Evolutionary conservation across 257 asterid species (phyloP), one percentile per base, ranked within the genome.

Genomic region (Solanum bulbocastanum): DNA sequence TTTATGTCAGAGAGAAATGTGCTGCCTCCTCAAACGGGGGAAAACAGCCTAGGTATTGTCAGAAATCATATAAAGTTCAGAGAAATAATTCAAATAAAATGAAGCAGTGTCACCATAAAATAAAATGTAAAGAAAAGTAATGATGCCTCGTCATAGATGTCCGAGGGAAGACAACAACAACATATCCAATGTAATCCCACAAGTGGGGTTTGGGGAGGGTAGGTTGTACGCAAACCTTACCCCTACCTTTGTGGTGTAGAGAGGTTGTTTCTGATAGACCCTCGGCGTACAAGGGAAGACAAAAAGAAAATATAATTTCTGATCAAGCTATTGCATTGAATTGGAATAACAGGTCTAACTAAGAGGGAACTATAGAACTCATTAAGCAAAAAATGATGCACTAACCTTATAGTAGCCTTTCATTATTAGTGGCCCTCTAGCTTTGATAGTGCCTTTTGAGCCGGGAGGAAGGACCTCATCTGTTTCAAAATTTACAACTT

Each of bases 371-470:
- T 10, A 18, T 4, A 82, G 32, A 49, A 49, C 40, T 82, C 85
- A 49, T 49, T 82, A 81, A 44, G 0, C 9, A 16, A 37, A 81
- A 81, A 30, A 5, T 5, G 8, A 49, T 42, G 46, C 37, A 20
- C 27, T 13, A 87, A 96, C 99, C 98, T 95, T 95, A 91, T 94
- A 96, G 87, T 96, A 96, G 79, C 98, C 98, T 87, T 92, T 94
- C 99, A 97, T 97, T 86, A 97, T 93, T 92, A 89, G 98, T 74
- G 98, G 99, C 22, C 99, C 99, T 91, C 93, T 93, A 89, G 87
- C 95, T 93, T 97, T 93, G 90, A 97, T 93, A 37, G 94, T 92
- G 91, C 99, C 99, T 88, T 91, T 95, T 4, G 93, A 93, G 87
- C 98, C 98, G 22, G 88, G 18, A 33, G 97, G 94, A 87, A 96